Percentiles rank a stretch among this genome's conserved stretches.
Conservation (phyloP, 495 filamentous ascomycete species). For the Rostrohypoxylon terebratum region DNA sequence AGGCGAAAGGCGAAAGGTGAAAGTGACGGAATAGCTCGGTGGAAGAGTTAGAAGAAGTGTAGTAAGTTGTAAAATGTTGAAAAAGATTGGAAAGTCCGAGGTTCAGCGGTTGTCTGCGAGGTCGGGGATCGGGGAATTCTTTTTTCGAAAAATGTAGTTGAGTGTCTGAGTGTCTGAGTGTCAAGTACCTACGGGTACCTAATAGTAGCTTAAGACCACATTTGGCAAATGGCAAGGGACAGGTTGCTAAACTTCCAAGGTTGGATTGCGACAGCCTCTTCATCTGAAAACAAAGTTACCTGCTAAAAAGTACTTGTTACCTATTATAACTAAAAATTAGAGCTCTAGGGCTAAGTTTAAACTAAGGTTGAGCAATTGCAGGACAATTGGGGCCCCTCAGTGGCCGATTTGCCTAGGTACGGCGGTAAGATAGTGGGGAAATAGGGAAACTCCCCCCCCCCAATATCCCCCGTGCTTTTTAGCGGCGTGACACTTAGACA, state of each 20-base stretch:
- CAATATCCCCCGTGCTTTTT: slow-evolving; percentile 5
- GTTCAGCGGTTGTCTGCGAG: slow-evolving; percentile 18
- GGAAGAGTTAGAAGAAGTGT: slow-evolving; percentile 1
- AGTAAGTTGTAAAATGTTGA: slow-evolving; percentile 25
- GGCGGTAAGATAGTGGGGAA: slow-evolving; percentile 14
- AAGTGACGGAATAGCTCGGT: slow-evolving; percentile 21
- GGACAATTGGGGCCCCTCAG: slow-evolving; percentile 37
- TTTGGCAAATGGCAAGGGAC: slow-evolving; percentile 29
- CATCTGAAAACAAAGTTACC: background rate
- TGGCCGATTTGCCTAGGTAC: slow-evolving; percentile 20
- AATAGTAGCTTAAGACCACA: background rate
- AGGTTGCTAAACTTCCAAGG: slow-evolving; percentile 30
- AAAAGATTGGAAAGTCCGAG: slow-evolving; percentile 23
- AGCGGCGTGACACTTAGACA: slow-evolving; percentile 18
- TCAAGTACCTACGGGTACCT: background rate
- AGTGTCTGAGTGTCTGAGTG: background rate
- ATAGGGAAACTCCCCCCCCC: too few relatives aligned
- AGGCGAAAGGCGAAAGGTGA: slow-evolving; percentile 32
- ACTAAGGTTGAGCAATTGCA: slow-evolving; percentile 11
- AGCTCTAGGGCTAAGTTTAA: background rate
- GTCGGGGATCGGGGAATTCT: slow-evolving; percentile 43
- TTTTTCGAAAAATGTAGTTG: slow-evolving; percentile 21
- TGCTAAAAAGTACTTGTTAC: background rate
- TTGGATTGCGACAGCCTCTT: slow-evolving; percentile 30
- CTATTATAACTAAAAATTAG: background rate